Conservation (phyloP, 176 grass and related monocot species). For the Microstegium vimineum region DNA sequence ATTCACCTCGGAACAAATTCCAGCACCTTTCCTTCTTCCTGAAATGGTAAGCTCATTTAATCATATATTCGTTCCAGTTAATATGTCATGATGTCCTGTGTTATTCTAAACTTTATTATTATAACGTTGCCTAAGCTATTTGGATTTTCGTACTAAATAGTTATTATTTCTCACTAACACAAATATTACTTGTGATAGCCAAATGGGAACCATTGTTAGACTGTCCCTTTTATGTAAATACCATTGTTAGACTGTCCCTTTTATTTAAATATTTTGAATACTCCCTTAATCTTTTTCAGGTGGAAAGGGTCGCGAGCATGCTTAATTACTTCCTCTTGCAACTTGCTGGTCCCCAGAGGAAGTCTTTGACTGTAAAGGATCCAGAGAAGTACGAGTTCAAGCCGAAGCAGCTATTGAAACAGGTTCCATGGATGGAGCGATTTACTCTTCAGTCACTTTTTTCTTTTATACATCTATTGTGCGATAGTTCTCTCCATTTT, state of each 20-base stretch:
- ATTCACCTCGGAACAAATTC: constrained; percentile 98
- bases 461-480: constrained; percentile 15
- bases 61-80: not conserved
- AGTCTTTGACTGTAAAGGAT: constrained; percentile 98
- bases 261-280: constrained; percentile 9
- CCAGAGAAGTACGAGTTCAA: constrained; percentile 98
- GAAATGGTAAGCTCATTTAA: constrained; percentile 75
- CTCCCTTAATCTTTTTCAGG: constrained; percentile 41
- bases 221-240: not conserved
- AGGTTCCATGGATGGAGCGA: constrained; percentile 40
- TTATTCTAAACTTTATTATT: not conserved
- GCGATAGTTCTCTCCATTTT: constrained; percentile 1
- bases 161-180: not conserved
- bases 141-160: not conserved
- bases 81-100: not conserved
- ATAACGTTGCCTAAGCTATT: not conserved
- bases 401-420: constrained; percentile 89
- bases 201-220: not conserved
- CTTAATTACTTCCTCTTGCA: constrained; percentile 99
- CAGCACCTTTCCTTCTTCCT: constrained; percentile 86
- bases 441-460: not conserved
- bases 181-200: constrained; percentile 7
- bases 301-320: constrained; percentile 97
- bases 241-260: not conserved
- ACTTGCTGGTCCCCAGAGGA: constrained; percentile 94